Evolutionary conservation across 371 early-diverging fungal genomes (phyloP), one percentile per base, ranked within the genome.

Genomic region (Mucor mucedo): DNA sequence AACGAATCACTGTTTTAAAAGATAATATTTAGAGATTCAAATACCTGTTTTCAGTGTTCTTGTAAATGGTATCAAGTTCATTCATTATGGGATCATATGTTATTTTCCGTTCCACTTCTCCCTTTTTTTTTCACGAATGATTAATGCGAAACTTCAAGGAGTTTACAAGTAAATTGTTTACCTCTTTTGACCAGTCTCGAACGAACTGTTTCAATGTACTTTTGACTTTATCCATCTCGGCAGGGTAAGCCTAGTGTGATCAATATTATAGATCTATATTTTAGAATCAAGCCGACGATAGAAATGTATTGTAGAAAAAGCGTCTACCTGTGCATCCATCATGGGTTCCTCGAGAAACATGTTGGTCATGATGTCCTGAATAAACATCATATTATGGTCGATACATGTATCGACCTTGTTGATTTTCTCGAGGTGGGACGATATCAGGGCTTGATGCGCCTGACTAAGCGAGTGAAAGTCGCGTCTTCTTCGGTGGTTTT

Each of bases 161-260:
- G 21, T 21, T 21, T 21, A 30, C 4, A 28, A 50, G 21, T 50
- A 30, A 29, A 47, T 9, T 33, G 35, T 29, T 21, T 58, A 65
- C 59, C 56, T 62, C 62, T 45, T 61, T 55, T 14, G 92, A 82
- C 98, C 98, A 98, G 70, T 98, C 98, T 40, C 98, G 82, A 32
- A 94, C 95, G 81, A 96, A 92, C 71, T 94, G 95, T 66, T 91
- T 89, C 58, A 98, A 72, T 1, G 95, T 95, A 60, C 89, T 90
- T 33, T 89, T 84, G 5, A 96, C 89, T 79, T 92, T 93, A 72
- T 95, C 95, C 90, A 95, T 91, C 60, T 95, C 92, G 55, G 71
- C 72, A 30, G 89, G 86, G 3, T 86, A 72, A 10, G 88, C 85
- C 27, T 81, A 80, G 85, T 80, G 29, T 64, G 62, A 5, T 74